Percentiles rank a stretch among this genome's conserved stretches.
Conservation (phyloP, 1,284 basidiomycete genomes). For the Rhodofomes roseus region DNA sequence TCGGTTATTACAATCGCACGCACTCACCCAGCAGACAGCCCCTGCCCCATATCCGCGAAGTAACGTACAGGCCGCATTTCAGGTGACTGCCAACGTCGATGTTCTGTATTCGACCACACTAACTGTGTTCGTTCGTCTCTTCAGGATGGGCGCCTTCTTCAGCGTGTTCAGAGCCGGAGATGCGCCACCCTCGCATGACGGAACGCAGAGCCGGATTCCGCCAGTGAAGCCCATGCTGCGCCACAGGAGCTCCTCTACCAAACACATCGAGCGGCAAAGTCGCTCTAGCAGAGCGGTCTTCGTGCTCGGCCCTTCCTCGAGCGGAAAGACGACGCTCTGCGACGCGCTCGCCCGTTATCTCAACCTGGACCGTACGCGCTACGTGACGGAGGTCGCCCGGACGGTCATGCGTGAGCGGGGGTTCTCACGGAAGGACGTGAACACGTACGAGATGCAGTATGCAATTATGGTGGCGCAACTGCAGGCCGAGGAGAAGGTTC, state of each 20-base stretch:
- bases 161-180: background rate
- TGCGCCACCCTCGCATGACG: background rate
- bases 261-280: background rate
- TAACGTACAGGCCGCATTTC: background rate
- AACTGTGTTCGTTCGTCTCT: background rate
- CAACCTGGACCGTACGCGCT: slow-evolving; percentile 31
- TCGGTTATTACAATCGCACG: background rate
- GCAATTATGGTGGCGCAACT: slow-evolving; percentile 57
- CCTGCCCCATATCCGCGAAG: background rate
- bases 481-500: slow-evolving; percentile 35
- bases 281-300: slow-evolving; percentile 20
- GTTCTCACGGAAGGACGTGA: slow-evolving; percentile 47
- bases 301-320: slow-evolving; percentile 60
- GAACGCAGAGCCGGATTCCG: background rate
- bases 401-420: slow-evolving; percentile 47
- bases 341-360: slow-evolving; percentile 43
- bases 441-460: slow-evolving; percentile 52
- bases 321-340: slow-evolving; percentile 64
- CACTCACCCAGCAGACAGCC: background rate
- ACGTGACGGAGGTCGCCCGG: slow-evolving; percentile 59
- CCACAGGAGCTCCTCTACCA: background rate
- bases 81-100: background rate
- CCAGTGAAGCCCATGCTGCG: background rate
- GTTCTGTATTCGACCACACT: background rate
- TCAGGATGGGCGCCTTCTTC: background rate